phyloP scores from a whole-genome alignment of 2,329 filamentous ascomycete species.

The Coleophoma crateriformis region DNA sequence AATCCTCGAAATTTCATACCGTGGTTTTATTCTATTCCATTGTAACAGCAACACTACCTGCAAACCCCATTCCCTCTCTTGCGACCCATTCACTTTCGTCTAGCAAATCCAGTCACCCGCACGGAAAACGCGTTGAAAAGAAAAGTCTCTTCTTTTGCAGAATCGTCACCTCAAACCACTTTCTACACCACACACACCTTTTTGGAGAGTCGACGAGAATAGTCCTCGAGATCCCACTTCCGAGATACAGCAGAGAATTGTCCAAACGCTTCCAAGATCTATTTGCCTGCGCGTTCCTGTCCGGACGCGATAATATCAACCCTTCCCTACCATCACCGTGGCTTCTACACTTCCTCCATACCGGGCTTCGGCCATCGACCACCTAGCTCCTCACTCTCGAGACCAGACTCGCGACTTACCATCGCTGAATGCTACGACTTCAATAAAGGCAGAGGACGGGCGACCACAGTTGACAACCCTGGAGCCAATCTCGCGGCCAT shows the following conservation, averaged over 20 bases:
- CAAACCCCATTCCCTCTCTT: background rate
- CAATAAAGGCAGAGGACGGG: slow-evolving; percentile 33
- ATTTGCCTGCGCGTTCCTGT: slow-evolving; percentile 16
- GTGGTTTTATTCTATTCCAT: too few species aligned
- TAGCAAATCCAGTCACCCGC: background rate
- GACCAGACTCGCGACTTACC: slow-evolving; percentile 40
- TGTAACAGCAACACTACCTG: background rate
- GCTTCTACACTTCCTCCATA: slow-evolving; percentile 56
- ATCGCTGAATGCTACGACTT: slow-evolving; percentile 37
- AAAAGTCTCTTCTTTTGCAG: background rate
- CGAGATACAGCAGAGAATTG: slow-evolving; percentile 9
- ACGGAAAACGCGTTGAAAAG: too few species aligned
- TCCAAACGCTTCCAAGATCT: slow-evolving; percentile 8
- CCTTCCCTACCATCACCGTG: slow-evolving; percentile 34
- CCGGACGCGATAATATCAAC: slow-evolving; percentile 20
- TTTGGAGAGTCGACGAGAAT: too few species aligned
- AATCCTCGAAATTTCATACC: background rate
- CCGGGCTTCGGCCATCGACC: slow-evolving; percentile 51
- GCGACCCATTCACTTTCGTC: background rate
- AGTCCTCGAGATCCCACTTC: slow-evolving; percentile 11
- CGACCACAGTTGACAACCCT: slow-evolving; percentile 40
- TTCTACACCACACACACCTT: too few species aligned
- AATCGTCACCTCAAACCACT: background rate
- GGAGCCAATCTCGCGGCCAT: slow-evolving; percentile 45
- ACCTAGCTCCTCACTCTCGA: slow-evolving; percentile 39